Conservation (phyloP, 2,329 filamentous ascomycete genomes). For the Penicillium sp. region DNA sequence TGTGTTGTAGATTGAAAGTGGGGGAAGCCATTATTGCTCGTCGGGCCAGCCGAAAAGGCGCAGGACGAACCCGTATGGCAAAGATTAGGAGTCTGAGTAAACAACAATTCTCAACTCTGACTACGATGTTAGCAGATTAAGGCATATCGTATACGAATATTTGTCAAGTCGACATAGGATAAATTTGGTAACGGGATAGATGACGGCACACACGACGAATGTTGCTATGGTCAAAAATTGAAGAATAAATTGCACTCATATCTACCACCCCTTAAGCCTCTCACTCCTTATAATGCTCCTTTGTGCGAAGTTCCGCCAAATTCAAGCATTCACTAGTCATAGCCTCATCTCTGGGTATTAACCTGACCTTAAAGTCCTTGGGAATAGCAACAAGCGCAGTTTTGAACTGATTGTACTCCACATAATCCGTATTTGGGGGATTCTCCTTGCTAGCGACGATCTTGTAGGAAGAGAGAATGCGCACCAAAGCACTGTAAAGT, state of each 20-base stretch:
- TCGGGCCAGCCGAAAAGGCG: neutral
- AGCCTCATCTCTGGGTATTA: constrained; percentile 58
- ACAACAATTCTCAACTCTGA: neutral
- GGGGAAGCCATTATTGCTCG: neutral
- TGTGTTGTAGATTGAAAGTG: neutral
- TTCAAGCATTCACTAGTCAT: constrained; percentile 50
- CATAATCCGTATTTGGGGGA: constrained; percentile 66
- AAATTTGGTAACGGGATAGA: no score
- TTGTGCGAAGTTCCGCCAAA: constrained; percentile 54
- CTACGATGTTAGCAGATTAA: neutral
- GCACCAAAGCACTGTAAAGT: constrained; percentile 61
- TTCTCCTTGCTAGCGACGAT: constrained; percentile 57
- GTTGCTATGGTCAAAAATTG: neutral
- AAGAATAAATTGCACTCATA: neutral
- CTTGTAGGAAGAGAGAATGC: constrained; percentile 61
- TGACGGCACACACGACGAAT: no score
- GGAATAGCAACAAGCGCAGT: constrained; percentile 66
- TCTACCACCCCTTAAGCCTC: neutral
- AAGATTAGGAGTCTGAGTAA: neutral
- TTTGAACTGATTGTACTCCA: constrained; percentile 67
- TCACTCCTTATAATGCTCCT: constrained; percentile 56
- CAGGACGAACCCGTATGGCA: neutral
- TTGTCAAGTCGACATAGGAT: no score
- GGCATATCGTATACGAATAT: neutral
- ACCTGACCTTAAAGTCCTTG: constrained; percentile 62